Percentiles rank a stretch among this genome's conserved stretches.
These are phyloP conservation scores for Lipomyces chichibuensis DNA, from an alignment of 805 yeast genomes.

Conservation along the genomic window DNA sequence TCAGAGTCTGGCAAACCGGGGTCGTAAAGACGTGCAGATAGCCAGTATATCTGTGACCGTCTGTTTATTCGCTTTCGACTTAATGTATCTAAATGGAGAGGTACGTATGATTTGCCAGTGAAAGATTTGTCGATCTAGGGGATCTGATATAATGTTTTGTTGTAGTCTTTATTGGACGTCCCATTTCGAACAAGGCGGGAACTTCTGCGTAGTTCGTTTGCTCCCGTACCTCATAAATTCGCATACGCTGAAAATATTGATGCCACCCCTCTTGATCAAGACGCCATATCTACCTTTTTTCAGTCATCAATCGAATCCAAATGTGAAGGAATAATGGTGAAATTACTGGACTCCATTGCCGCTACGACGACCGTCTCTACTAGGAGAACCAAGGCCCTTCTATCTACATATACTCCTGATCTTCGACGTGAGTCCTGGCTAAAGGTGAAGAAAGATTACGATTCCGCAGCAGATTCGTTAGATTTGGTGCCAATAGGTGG, in stretches of 20 bases:
- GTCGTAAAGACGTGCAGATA: conserved; percentile 32
- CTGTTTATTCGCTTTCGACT: conserved; percentile 36
- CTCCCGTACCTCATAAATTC: conserved; percentile 15
- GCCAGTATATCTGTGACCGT: conserved; percentile 30
- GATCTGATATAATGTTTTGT: conserved; percentile 6
- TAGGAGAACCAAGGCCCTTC: conserved; percentile 18
- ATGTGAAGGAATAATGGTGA: conserved; percentile 41
- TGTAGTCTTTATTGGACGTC: neutral
- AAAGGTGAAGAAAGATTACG: conserved; percentile 40
- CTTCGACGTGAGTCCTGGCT: conserved; percentile 39
- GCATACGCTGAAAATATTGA: conserved; percentile 34
- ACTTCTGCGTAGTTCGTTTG: conserved; percentile 24
- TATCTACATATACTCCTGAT: conserved; percentile 38
- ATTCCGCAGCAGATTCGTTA: conserved; percentile 35
- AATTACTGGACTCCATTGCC: conserved; percentile 34
- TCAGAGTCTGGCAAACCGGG: conserved; percentile 35
- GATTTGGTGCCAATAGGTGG: conserved; percentile 40
- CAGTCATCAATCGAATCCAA: conserved; percentile 22
- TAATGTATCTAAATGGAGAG: conserved; percentile 34
- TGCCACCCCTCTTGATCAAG: conserved; percentile 24
- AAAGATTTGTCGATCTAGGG: neutral
- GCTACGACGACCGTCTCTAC: neutral
- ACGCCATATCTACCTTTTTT: conserved; percentile 29
- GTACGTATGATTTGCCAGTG: neutral
- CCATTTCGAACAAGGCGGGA: conserved; percentile 35